These are phyloP conservation scores for Leptomonas seymouri DNA, from an alignment of 208 protist species.

Conservation along the genomic window DNA sequence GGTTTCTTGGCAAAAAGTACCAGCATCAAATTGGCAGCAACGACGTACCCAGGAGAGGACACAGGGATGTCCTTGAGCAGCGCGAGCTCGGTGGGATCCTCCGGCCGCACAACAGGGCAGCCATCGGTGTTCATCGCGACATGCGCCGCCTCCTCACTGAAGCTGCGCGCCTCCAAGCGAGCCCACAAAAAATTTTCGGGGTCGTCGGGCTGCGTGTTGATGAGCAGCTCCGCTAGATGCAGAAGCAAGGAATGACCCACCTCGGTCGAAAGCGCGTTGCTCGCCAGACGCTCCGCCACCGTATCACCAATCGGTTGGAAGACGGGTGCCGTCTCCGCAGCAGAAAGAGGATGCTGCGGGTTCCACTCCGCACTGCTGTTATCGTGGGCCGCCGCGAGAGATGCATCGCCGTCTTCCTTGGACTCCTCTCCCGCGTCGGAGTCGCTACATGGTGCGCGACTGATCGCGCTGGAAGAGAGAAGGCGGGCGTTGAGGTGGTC, in stretches of 20 bases:
- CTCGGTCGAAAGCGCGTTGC: conserved; percentile 33
- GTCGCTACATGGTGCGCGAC: conserved; percentile 7
- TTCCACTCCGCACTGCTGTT: not conserved
- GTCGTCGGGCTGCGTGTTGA: conserved; percentile 57
- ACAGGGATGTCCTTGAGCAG: conserved; percentile 59
- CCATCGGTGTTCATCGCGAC: conserved; percentile 27
- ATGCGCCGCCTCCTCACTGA: conserved; percentile 43
- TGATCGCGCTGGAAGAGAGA: conserved; percentile 27
- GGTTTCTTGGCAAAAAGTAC: conserved; percentile 70
- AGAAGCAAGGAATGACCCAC: conserved; percentile 27
- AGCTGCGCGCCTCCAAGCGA: conserved; percentile 49
- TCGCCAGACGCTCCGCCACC: conserved; percentile 58
- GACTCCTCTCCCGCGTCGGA: conserved; percentile 1
- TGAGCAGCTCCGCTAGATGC: conserved; percentile 43
- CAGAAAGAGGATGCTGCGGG: conserved; percentile 3
- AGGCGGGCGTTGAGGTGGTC: conserved; percentile 46
- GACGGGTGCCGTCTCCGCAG: not conserved
- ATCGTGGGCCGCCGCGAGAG: not conserved
- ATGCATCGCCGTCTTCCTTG: not conserved
- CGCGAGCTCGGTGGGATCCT: conserved; percentile 49
- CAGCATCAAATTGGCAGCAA: conserved; percentile 46
- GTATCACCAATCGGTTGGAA: conserved; percentile 32
- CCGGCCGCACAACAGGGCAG: conserved; percentile 27
- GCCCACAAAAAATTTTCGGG: conserved; percentile 65
- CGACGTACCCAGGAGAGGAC: conserved; percentile 44